These are phyloP conservation scores for Ogataea nonfermentans DNA, from an alignment of 805 yeast species.

Conservation along the genomic window DNA sequence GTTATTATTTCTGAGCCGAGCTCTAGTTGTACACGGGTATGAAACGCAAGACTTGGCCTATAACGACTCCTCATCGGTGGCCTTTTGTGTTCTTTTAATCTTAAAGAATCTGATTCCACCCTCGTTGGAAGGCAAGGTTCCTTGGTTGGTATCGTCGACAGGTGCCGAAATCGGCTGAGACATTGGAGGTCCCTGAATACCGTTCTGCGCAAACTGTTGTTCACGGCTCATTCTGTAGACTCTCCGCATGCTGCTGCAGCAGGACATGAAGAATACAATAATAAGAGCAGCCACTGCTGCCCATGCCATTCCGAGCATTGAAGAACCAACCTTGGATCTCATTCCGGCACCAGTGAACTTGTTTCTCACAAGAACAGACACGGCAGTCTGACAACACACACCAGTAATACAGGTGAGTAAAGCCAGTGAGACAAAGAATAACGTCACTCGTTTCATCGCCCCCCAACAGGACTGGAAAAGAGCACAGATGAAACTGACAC, in stretches of 20 bases:
- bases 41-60: conserved; percentile 2
- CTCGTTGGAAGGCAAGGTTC: conserved; percentile 36
- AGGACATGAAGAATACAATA: conserved; percentile 49
- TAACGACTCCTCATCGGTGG: conserved; percentile 39
- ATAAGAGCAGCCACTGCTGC: conserved; percentile 57
- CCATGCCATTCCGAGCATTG: conserved; percentile 66
- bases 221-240: conserved; percentile 52
- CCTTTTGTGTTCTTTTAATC: conserved; percentile 55
- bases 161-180: conserved; percentile 24
- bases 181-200: conserved; percentile 6
- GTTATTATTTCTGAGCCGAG: conserved; percentile 2
- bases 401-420: conserved; percentile 57
- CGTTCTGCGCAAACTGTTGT: conserved; percentile 25
- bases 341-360: conserved; percentile 54
- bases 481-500: conserved; percentile 56
- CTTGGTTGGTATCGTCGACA: conserved; percentile 24
- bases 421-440: conserved; percentile 51
- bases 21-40: conserved; percentile 7
- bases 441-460: conserved; percentile 52
- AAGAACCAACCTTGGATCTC: conserved; percentile 51
- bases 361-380: conserved; percentile 67
- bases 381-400: conserved; percentile 73
- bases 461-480: conserved; percentile 55
- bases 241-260: conserved; percentile 47
- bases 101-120: conserved; percentile 76